Evolutionary conservation across 1,284 basidiomycete genomes (phyloP), one percentile per base, ranked within the genome.

Genomic region (Ustilago crameri): DNA sequence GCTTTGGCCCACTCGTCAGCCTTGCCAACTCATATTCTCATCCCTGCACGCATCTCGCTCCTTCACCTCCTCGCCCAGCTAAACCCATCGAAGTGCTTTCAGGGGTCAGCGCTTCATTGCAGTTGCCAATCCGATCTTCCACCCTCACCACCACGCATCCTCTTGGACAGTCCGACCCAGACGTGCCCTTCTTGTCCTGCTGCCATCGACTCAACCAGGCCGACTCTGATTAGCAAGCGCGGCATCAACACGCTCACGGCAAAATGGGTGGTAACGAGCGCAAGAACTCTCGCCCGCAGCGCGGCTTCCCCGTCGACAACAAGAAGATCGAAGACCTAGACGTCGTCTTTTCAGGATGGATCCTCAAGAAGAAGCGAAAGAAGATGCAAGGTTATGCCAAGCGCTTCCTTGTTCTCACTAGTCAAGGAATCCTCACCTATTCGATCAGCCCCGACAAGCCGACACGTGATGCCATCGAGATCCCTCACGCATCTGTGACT

Each of bases 381-480:
- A 82, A 80, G 64, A 82, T 82, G 75, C 81, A 82, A 47, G 81
- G 81, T 17, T 83, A 83, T 34, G 81, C 81, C 51, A 82, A 81
- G 57, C 75, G 81, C 35, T 83, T 71, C 66, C 78, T 83, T 26
- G 64, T 79, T 23, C 75, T 83, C 8, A 77, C 74, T 50, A 63
- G 59, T 30, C 61, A 83, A 42, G 81, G 81, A 43, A 65, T 73
- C 22, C 75, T 83, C 46, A 76, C 77, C 15, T 83, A 83, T 46
- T 49, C 80, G 0, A 52, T 79, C 43, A 45, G 53, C 26, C 79
- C 79, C 24, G 80, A 81, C 38, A 82, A 81, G 55, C 37, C 56
- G 0, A 68, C 74, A 10, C 67, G 81, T n/a, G 80, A 81, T 47
- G 57, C 69, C 20, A 82, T 83, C 54, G 80, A 79, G 35, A 79